phyloP scores from a whole-genome alignment of 1,284 basidiomycete species.

The Porphyrellus sp. region DNA sequence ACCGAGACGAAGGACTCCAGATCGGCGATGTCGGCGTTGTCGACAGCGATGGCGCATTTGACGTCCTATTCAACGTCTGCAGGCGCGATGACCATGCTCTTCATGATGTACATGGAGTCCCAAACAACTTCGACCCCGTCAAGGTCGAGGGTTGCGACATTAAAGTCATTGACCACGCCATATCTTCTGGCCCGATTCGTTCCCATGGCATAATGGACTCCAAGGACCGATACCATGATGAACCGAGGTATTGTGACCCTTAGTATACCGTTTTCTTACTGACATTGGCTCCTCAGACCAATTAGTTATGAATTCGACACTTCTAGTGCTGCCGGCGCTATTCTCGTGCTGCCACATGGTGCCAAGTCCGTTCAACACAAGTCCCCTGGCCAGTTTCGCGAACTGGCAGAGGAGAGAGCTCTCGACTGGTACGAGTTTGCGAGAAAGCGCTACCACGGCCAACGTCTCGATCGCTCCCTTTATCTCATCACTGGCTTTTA shows the following conservation, averaged over 20 bases:
- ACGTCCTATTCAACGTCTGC: not conserved
- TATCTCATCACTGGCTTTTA: conserved; percentile 4
- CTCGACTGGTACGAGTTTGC: not conserved
- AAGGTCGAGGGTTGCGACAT: not conserved
- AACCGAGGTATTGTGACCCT: not conserved
- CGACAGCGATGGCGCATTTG: not conserved
- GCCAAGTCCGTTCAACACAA: not conserved
- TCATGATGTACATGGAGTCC: not conserved
- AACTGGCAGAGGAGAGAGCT: not conserved
- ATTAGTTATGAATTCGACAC: not conserved
- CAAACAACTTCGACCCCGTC: not conserved
- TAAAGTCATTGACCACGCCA: not conserved
- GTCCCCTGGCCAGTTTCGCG: not conserved
- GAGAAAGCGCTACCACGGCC: not conserved
- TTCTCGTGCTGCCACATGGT: not conserved
- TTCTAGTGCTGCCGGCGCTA: not conserved
- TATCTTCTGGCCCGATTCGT: not conserved
- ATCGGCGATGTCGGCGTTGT: conserved; percentile 1
- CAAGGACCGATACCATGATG: not conserved
- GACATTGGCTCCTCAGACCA: not conserved
- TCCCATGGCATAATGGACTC: not conserved
- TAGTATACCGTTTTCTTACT: not conserved
- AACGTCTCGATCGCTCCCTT: not conserved
- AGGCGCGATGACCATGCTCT: not conserved
- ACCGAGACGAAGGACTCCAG: not conserved